These are phyloP conservation scores for Phytopythium aichiense DNA, from an alignment of 352 stramenopile species.

Conservation along the genomic window DNA sequence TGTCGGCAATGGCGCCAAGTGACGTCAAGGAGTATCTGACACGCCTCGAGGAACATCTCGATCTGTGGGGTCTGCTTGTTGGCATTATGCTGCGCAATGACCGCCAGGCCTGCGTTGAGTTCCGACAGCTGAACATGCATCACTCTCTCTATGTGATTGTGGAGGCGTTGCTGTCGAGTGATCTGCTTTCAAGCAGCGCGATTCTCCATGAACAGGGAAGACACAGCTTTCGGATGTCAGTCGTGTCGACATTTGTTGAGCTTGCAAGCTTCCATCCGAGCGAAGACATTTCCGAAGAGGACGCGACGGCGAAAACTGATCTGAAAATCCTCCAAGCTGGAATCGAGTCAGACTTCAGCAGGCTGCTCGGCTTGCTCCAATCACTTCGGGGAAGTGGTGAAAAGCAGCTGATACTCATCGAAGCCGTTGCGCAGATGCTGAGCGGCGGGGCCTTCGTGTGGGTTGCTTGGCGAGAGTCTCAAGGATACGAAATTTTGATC, in stretches of 20 bases:
- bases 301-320: conserved; percentile 7
- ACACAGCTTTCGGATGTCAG: conserved; percentile 12
- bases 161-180: conserved; percentile 28
- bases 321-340: conserved; percentile 32
- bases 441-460: conserved; percentile 32
- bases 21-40: conserved; percentile 17
- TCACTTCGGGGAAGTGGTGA: conserved; percentile 21
- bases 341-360: conserved; percentile 54
- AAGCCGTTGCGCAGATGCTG: conserved; percentile 43
- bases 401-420: conserved; percentile 38
- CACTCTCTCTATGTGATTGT: conserved; percentile 54
- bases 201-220: conserved; percentile 9
- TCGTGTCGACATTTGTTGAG: conserved; percentile 44
- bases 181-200: conserved; percentile 21
- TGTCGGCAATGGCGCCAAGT: conserved; percentile 19
- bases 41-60: conserved; percentile 30
- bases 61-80: conserved; percentile 34
- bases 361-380: conserved; percentile 50
- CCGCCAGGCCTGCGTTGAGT: conserved; percentile 32
- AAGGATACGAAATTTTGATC: conserved; percentile 59
- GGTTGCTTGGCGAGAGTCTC: conserved; percentile 39
- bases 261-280: conserved; percentile 16
- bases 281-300: neutral
- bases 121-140: conserved; percentile 51
- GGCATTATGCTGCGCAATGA: conserved; percentile 58